These are phyloP conservation scores for Fusarium newnesense DNA, from an alignment of 2,329 filamentous ascomycete genomes.

Conservation along the genomic window DNA sequence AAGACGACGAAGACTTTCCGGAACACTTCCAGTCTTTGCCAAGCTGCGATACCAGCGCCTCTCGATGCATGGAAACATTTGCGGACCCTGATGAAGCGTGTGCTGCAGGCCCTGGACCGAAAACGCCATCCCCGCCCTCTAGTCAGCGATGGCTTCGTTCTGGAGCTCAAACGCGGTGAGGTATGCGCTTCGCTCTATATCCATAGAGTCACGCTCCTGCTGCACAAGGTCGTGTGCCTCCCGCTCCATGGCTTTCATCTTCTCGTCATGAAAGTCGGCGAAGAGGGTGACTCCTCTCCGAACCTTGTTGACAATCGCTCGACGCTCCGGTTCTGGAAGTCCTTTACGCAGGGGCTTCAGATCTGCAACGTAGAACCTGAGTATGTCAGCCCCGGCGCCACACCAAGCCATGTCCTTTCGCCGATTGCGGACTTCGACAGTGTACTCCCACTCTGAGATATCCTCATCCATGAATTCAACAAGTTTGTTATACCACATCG, in stretches of 20 bases:
- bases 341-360: conserved; percentile 1
- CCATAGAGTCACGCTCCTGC: accelerated
- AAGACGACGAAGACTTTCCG: not conserved
- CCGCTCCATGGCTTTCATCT: not conserved
- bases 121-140: not conserved
- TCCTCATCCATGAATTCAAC: not conserved
- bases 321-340: not conserved
- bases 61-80: not conserved
- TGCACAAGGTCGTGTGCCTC: accelerated
- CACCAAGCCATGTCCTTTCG: not conserved
- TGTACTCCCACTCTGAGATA: not conserved
- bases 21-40: not conserved
- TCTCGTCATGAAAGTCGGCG: not conserved
- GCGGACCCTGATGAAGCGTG: not conserved
- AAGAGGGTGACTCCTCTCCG: not conserved
- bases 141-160: not conserved
- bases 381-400: not conserved
- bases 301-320: not conserved
- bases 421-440: not conserved
- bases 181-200: not conserved
- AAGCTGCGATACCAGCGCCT: not conserved
- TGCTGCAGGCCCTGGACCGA: not conserved
- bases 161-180: not conserved
- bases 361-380: not conserved
- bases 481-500: not conserved